A percentile compares a stretch with the other conserved stretches of the same genome.
These are phyloP conservation scores for Dothistroma pini DNA, from an alignment of 2,329 filamentous ascomycete genomes.

Conservation along the genomic window DNA sequence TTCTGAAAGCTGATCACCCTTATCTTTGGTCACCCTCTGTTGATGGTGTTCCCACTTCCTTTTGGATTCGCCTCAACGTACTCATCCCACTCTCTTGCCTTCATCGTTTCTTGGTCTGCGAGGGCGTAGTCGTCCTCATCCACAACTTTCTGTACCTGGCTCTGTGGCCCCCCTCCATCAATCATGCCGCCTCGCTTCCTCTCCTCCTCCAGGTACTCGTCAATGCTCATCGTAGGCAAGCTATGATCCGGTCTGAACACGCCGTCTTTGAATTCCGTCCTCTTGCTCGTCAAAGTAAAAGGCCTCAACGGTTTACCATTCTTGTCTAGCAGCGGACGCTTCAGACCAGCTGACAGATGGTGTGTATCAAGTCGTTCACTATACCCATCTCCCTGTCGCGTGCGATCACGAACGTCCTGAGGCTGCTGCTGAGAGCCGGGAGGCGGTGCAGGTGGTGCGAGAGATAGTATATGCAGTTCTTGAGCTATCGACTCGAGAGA, in stretches of 20 bases:
- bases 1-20: too few relatives aligned
- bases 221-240: constrained; percentile 94
- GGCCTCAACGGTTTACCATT: constrained; percentile 84
- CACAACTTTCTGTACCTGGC: constrained; percentile 62
- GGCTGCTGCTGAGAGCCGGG: constrained; percentile 34
- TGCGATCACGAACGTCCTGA: constrained; percentile 48
- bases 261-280: constrained; percentile 69
- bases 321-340: constrained; percentile 66
- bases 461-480: constrained; percentile 76
- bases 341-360: constrained; percentile 50
- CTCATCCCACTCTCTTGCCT: constrained; percentile 93
- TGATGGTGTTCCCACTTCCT: constrained; percentile 77
- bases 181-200: constrained; percentile 79
- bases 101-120: constrained; percentile 85
- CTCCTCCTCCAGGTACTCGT: constrained; percentile 96
- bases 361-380: constrained; percentile 71
- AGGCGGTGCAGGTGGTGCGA: constrained; percentile 59
- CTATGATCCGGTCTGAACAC: constrained; percentile 92
- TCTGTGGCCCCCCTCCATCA: constrained; percentile 79
- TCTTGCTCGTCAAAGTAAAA: constrained; percentile 72
- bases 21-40: constrained; percentile 56
- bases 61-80: constrained; percentile 85
- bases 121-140: constrained; percentile 91
- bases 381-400: constrained; percentile 51
- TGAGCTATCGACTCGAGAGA: constrained; percentile 81